Evolutionary conservation across 139 green algal species (phyloP).

Genomic region (Chlamydomonas applanata): DNA sequence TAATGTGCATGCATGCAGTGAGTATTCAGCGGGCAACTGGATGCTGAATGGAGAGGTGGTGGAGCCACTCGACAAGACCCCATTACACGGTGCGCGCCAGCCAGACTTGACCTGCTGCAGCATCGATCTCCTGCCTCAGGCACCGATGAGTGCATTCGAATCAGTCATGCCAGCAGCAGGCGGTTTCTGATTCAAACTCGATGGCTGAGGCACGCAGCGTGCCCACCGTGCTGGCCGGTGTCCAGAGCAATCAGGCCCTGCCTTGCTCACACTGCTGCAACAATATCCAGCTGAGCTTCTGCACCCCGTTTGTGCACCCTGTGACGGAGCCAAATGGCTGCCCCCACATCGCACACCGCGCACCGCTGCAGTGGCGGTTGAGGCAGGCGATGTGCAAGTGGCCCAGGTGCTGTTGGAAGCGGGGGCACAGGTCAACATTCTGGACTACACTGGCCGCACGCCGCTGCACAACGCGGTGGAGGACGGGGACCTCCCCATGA

Average conservation of each 20-base stretch:
- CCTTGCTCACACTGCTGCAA: no score
- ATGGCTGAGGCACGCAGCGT: no score
- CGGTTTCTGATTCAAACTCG: no score
- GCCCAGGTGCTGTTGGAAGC: slow-evolving; percentile 44
- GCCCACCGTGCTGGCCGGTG: no score
- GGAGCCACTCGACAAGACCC: slow-evolving; percentile 52
- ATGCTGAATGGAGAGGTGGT: slow-evolving; percentile 37
- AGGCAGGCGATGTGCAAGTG: slow-evolving; percentile 33
- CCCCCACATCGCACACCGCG: not conserved
- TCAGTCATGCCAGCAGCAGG: no score
- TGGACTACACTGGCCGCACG: slow-evolving; percentile 49
- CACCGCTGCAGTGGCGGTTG: slow-evolving; percentile 45
- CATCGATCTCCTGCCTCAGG: no score
- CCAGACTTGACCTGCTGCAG: no score
- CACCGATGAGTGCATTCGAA: no score
- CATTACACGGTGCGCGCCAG: slow-evolving; percentile 29
- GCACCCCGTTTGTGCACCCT: no score
- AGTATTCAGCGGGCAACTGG: slow-evolving; percentile 53
- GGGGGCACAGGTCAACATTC: slow-evolving; percentile 36
- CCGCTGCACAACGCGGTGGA: slow-evolving; percentile 59
- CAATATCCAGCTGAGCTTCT: no score
- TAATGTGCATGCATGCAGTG: slow-evolving; percentile 13
- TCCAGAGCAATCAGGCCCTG: no score
- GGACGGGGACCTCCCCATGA: slow-evolving; percentile 18
- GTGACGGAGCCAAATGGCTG: no score